Base-by-base conservation (phyloP, 345 rosid species). In the Cochlearia excelsa region DNA sequence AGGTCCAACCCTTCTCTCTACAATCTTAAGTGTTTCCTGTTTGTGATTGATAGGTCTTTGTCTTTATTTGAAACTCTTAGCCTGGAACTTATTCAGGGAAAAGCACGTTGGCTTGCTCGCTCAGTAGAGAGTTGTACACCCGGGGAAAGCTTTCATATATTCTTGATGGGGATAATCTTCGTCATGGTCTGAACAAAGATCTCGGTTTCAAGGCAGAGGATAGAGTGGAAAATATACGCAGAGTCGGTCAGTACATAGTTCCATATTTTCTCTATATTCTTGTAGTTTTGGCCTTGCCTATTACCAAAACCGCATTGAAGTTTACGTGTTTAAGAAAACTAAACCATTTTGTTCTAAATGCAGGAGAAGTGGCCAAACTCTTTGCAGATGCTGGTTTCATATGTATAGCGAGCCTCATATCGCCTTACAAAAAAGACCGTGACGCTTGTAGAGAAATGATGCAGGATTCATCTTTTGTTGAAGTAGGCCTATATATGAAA, bases 281-380 rank as follows among this genome's bases (percentile, higher is more conserved):
- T 4, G 5, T 16, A 34, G n/a, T 1, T 26, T 2, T 10, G 4
- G 63, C 44, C 23, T 34, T 59, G 6, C 33, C 5, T 9, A 46
- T 26, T 34, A 46, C 28, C 11, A 40, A 38, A 28, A 26, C 2
- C 8, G 6, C 30, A 38, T 39, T 4, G 6, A 7, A 47, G 3
- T 59, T 26, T 47, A 59, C 34, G 37, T 27, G n/a, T 11, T 33
- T 3, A 31, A 43, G 52, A 45, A 55, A 47, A 39, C 55, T 33
- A 11, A 56, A 48, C 1, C 0, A 11, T 30, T 33, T 29, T 68
- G 66, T 26, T 26, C 4, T 0, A 54, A 33, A 34, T 55, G 26
- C 53, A 86, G 98, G 98, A 37, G 98, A 91, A 77, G 98, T 88
- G 30, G 96, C 85, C 3, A 91, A 88, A 73, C 92, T 88, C 54